These are phyloP conservation scores for Trebouxia sp. DNA, from an alignment of 139 green algal species.

Conservation along the genomic window DNA sequence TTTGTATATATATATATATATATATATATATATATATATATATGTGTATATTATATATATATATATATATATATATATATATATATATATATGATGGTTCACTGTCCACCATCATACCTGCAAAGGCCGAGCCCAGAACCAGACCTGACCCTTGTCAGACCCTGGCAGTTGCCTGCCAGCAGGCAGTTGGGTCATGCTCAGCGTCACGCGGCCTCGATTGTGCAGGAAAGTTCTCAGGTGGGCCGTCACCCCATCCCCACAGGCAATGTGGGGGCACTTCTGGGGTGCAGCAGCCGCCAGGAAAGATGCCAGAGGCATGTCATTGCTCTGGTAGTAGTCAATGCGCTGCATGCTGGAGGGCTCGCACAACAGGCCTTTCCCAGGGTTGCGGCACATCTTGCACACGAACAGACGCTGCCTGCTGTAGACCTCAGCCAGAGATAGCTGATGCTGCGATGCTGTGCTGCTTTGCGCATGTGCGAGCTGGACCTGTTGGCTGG, in stretches of 20 bases:
- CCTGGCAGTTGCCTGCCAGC: slow-evolving; percentile 60
- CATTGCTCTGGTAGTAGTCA: slow-evolving; percentile 62
- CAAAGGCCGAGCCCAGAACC: slow-evolving; percentile 76
- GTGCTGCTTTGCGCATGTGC: too few relatives aligned
- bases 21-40: too few relatives aligned
- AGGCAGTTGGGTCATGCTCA: slow-evolving; percentile 52
- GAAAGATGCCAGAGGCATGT: slow-evolving; percentile 70
- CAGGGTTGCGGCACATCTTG: slow-evolving; percentile 68
- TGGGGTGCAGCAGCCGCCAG: slow-evolving; percentile 43
- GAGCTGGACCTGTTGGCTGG: too few relatives aligned
- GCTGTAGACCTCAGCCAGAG: slow-evolving; percentile 24
- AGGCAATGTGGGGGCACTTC: slow-evolving; percentile 55
- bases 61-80: too few relatives aligned
- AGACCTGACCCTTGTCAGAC: slow-evolving; percentile 65
- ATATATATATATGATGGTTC: too few relatives aligned
- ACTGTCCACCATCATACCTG: slow-evolving; percentile 19
- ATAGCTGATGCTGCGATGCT: not conserved
- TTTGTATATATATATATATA: too few relatives aligned
- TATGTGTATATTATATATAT: too few relatives aligned
- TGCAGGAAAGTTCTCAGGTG: slow-evolving; percentile 79
- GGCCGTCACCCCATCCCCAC: slow-evolving; percentile 59
- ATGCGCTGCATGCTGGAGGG: slow-evolving; percentile 48
- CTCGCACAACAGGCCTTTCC: slow-evolving; percentile 34
- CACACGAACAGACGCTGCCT: slow-evolving; percentile 57
- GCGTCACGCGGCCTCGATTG: slow-evolving; percentile 58